These are phyloP conservation scores for Cystofilobasidium ferigula DNA, from an alignment of 768 basidiomycete species.

Conservation along the genomic window DNA sequence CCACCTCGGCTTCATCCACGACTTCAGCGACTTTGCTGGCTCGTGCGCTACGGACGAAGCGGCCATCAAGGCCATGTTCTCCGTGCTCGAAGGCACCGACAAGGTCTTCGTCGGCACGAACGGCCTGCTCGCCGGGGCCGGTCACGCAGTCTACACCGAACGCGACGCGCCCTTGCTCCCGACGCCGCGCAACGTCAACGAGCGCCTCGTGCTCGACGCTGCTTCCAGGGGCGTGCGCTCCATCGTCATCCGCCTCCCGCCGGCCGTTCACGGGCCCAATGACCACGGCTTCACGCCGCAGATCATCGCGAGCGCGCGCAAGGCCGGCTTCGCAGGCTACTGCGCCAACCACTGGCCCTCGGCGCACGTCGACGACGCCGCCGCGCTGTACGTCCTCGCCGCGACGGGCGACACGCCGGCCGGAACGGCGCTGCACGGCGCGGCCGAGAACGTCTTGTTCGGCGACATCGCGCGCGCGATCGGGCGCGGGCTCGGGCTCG, in stretches of 20 bases:
- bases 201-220: background rate
- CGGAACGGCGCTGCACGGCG: conserved; percentile 25
- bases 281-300: conserved; percentile 5
- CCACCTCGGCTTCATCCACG: conserved; percentile 27
- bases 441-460: conserved; percentile 20
- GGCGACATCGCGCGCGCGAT: conserved; percentile 24
- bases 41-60: background rate
- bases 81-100: background rate
- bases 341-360: conserved; percentile 27
- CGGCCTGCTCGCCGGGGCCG: background rate
- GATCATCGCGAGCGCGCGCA: background rate
- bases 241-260: conserved; percentile 9
- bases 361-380: conserved; percentile 31
- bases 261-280: conserved; percentile 9
- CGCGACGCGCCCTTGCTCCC: background rate
- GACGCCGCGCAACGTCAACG: background rate
- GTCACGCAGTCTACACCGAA: background rate
- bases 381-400: conserved; percentile 28
- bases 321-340: background rate
- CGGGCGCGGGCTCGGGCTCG: conserved; percentile 24
- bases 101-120: background rate
- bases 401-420: conserved; percentile 26
- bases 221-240: background rate
- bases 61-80: background rate
- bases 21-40: conserved; percentile 7